Conservation (phyloP, 2,329 filamentous ascomycete species). For the Sclerotinia borealis region DNA sequence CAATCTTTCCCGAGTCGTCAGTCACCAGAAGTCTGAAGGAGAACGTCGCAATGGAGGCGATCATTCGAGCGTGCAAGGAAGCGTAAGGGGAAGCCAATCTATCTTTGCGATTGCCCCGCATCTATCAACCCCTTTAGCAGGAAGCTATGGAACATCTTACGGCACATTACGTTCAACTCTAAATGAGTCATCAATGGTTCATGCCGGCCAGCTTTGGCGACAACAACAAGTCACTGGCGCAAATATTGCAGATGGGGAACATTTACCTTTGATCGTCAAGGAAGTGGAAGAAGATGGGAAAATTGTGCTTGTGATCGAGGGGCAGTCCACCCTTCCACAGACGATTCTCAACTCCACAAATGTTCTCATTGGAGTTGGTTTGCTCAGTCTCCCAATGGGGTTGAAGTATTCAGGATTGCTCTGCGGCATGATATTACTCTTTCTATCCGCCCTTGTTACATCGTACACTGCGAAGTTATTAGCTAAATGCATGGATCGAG, state of each 20-base stretch:
- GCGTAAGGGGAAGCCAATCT: constrained; percentile 37
- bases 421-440: constrained; percentile 68
- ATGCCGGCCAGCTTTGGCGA: constrained; percentile 47
- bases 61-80: constrained; percentile 27
- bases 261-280: constrained; percentile 76
- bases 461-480: constrained; percentile 81
- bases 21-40: constrained; percentile 35
- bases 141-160: constrained; percentile 62
- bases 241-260: constrained; percentile 49
- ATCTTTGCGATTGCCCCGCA: constrained; percentile 55
- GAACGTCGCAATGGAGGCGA: constrained; percentile 20
- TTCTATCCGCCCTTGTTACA: constrained; percentile 69
- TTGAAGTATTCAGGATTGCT: constrained; percentile 86
- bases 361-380: constrained; percentile 81
- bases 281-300: constrained; percentile 84
- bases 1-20: constrained; percentile 30
- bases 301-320: constrained; percentile 76
- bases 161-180: constrained; percentile 41
- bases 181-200: constrained; percentile 41
- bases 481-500: constrained; percentile 81
- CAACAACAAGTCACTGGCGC: constrained; percentile 40
- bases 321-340: constrained; percentile 91
- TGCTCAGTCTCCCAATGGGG: constrained; percentile 83
- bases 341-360: constrained; percentile 87
- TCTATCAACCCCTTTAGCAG: constrained; percentile 62